Evolutionary conservation across 495 filamentous ascomycete genomes (phyloP).

Genomic region (Lepidopterella palustris): DNA sequence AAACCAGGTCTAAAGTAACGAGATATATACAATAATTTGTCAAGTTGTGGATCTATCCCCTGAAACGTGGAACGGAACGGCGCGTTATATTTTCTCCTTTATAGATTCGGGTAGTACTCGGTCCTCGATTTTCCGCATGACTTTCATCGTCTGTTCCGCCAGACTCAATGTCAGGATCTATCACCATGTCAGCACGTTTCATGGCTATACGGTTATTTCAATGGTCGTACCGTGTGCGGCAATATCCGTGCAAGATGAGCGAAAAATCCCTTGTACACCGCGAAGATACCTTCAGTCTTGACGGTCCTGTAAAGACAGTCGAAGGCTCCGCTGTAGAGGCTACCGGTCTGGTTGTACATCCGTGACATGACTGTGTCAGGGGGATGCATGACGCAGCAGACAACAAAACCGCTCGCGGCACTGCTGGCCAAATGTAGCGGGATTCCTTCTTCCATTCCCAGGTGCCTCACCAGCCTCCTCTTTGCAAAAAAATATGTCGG

Average conservation of each 20-base stretch:
- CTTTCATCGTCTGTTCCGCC: constrained; percentile 95
- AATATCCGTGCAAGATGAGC: constrained; percentile 91
- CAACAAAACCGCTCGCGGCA: constrained; percentile 87
- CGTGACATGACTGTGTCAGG: constrained; percentile 98
- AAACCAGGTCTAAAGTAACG: too few relatives aligned
- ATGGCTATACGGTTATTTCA: background rate
- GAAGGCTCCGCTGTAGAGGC: constrained; percentile 85
- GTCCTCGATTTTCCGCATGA: constrained; percentile 71
- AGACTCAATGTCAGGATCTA: constrained; percentile 83
- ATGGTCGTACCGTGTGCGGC: constrained; percentile 68
- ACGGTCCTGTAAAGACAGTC: constrained; percentile 91
- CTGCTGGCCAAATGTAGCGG: constrained; percentile 82
- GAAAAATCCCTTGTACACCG: constrained; percentile 97
- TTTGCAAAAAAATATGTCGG: constrained; percentile 99
- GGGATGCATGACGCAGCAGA: constrained; percentile 97
- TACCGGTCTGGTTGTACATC: constrained; percentile 98
- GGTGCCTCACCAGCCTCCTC: constrained; percentile 66
- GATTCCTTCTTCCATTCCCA: constrained; percentile 88
- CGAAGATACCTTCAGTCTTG: constrained; percentile 80
- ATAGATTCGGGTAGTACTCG: constrained; percentile 50
- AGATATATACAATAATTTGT: background rate
- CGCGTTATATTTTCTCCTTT: constrained; percentile 43
- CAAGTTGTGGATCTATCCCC: too few relatives aligned
- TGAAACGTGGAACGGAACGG: background rate
- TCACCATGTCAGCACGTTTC: constrained; percentile 11